These are phyloP conservation scores for Trichoderma gracile DNA, from an alignment of 2,329 filamentous ascomycete species.

Conservation along the genomic window DNA sequence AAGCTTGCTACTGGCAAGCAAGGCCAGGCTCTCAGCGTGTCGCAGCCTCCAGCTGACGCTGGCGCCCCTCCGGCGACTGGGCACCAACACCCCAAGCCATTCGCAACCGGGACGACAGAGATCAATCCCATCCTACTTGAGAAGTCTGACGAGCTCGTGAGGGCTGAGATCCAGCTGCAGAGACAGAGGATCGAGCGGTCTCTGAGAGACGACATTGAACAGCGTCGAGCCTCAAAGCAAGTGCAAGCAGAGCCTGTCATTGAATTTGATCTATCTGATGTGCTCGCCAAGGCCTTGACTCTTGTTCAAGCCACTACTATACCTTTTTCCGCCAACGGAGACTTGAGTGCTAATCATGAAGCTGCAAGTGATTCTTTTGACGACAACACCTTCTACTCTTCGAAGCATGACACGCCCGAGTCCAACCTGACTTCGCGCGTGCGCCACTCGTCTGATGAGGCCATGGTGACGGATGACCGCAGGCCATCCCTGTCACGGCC, in stretches of 20 bases:
- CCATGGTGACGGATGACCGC: constrained; percentile 28
- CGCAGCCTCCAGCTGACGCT: neutral
- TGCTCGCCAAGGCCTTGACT: constrained; percentile 69
- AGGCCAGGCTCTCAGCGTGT: neutral
- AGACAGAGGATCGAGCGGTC: constrained; percentile 77
- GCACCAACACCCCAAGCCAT: constrained; percentile 1
- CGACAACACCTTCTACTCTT: constrained; percentile 95
- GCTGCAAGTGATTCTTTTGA: constrained; percentile 79
- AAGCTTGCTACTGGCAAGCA: neutral
- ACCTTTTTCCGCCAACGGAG: constrained; percentile 58
- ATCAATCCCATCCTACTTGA: constrained; percentile 82
- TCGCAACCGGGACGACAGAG: constrained; percentile 56
- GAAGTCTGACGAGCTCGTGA: constrained; percentile 82
- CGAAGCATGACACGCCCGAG: constrained; percentile 78
- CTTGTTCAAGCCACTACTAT: constrained; percentile 70
- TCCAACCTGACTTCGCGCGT: constrained; percentile 50
- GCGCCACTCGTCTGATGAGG: constrained; percentile 48
- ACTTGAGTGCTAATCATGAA: constrained; percentile 56
- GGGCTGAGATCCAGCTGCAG: constrained; percentile 77
- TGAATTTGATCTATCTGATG: constrained; percentile 71
- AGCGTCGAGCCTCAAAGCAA: constrained; percentile 51
- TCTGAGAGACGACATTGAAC: constrained; percentile 75
- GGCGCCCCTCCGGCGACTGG: neutral
- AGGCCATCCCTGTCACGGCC: constrained; percentile 26
- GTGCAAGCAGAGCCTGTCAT: constrained; percentile 56